These are phyloP conservation scores for Claviceps quebecensis DNA, from an alignment of 2,329 filamentous ascomycete genomes.

Conservation along the genomic window DNA sequence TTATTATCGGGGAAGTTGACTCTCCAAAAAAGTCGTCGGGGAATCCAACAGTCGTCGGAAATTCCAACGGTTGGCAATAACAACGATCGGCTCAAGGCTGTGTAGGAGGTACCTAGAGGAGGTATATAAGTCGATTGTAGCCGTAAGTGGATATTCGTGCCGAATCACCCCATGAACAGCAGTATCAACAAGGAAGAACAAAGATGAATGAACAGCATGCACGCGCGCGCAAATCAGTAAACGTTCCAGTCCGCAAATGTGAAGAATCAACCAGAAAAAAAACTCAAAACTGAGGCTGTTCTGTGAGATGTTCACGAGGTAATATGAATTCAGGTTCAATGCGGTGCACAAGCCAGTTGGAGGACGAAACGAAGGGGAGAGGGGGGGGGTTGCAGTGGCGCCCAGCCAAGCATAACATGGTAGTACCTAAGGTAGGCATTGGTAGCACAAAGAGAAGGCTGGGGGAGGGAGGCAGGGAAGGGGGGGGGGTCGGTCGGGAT, in stretches of 20 bases:
- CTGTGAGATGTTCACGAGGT: background rate
- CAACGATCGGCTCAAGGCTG: too few relatives aligned
- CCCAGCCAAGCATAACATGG: background rate
- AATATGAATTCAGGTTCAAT: too few relatives aligned
- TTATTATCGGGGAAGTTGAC: too few relatives aligned
- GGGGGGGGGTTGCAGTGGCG: background rate
- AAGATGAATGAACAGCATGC: background rate
- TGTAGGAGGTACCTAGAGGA: too few relatives aligned
- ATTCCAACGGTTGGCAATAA: too few relatives aligned
- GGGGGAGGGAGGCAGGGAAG: background rate
- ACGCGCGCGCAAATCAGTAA: background rate
- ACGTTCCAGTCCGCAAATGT: background rate
- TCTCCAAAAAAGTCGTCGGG: too few relatives aligned
- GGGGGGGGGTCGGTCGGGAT: background rate
- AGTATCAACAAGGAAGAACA: background rate
- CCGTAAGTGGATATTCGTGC: constrained; percentile 4
- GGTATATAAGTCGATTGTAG: constrained; percentile 3
- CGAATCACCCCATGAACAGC: background rate
- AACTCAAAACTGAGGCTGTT: background rate
- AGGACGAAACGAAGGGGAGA: background rate
- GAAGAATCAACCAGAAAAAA: background rate
- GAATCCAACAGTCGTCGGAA: too few relatives aligned
- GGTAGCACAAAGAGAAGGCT: background rate
- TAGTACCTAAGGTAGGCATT: background rate
- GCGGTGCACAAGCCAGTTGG: too few relatives aligned